Evolutionary conservation across 1,284 basidiomycete species (phyloP), one percentile per base, ranked within the genome.

Genomic region (Cystobasidiaceae sp.): DNA sequence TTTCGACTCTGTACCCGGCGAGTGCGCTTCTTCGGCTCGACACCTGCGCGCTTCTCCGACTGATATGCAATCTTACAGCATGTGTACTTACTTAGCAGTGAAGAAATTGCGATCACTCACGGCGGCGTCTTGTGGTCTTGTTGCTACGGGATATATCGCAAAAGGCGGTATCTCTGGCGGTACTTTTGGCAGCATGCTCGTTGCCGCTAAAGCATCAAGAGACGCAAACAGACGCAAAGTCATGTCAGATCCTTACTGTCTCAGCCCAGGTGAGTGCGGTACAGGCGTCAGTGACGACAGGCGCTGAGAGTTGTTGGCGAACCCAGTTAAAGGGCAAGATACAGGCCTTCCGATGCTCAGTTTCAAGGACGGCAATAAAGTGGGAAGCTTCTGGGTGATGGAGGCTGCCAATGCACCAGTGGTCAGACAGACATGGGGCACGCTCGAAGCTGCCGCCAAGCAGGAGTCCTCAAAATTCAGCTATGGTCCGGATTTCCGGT

Each of bases 1-100:
- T 13, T 73, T 69, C 64, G 74, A 74, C 44, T 72, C 71, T 32
- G 66, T 74, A 15, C 74, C 74, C 21, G 67, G 66, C 11, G 74
- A 74, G 60, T 62, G 41, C 27, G 60, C 13, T 30, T 43, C 34
- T 25, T 13, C 44, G 19, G 8, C 28, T 48, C 34, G 51, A 23
- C 45, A 44, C 32, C 30, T 46, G 13, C 51, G 57, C 62, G 19
- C 9, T 32, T 4, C 25, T 54, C n/a, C n/a, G 37, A 11, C 37
- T 39, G 11, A n/a, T 19, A 4, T 33, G 11, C 17, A 9, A 8
- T 48, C 45, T 48, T 25, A 28, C 19, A 62, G 60, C 46, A 34
- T 73, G 11, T 60, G 66, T 44, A 59, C 69, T 19, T 70, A 67
- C 50, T 62, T 74, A 39, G 72, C 73, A 15, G 69, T 70, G 1